Conservation (phyloP, 78 protist species). For the Emiliania huxleyi region DNA sequence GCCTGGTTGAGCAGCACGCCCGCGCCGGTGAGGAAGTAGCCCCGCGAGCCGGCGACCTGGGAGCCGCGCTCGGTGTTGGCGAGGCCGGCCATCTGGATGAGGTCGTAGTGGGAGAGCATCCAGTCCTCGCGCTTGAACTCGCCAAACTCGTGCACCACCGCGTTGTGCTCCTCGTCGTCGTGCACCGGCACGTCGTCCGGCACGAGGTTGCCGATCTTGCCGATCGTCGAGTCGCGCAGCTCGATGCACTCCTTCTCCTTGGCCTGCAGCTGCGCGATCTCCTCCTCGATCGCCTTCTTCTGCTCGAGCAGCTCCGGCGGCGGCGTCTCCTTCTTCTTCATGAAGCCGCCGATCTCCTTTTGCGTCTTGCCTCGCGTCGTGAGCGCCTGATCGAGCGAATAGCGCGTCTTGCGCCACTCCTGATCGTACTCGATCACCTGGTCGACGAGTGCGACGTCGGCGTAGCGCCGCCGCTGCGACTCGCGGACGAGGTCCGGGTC, state of each 20-base stretch:
- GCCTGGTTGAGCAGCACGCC: conserved; percentile 86
- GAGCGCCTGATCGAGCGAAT: background rate
- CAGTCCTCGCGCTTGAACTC: conserved; percentile 25
- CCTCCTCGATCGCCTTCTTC: conserved; percentile 1
- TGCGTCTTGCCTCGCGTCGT: background rate
- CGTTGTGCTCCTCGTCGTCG: conserved; percentile 75
- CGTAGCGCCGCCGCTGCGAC: conserved; percentile 83
- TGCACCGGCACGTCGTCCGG: conserved; percentile 83
- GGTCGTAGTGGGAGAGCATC: conserved; percentile 68
- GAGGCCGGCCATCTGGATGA: conserved; percentile 54
- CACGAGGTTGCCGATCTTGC: conserved; percentile 82
- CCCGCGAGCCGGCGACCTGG: conserved; percentile 90
- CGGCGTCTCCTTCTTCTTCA: conserved; percentile 8
- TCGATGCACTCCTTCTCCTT: conserved; percentile 35
- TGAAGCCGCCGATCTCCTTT: background rate
- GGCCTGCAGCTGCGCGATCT: background rate
- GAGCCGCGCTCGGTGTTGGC: conserved; percentile 54
- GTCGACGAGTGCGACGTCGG: conserved; percentile 73
- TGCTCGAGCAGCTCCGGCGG: conserved; percentile 28
- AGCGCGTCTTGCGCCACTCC: conserved; percentile 57
- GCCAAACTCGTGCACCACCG: conserved; percentile 35
- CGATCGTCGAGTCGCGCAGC: conserved; percentile 37
- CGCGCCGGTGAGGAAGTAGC: conserved; percentile 88
- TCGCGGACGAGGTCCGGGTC: conserved; percentile 87
- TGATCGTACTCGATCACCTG: conserved; percentile 71